phyloP scores from a whole-genome alignment of 768 basidiomycete genomes.

The Pleurotus giganteus region DNA sequence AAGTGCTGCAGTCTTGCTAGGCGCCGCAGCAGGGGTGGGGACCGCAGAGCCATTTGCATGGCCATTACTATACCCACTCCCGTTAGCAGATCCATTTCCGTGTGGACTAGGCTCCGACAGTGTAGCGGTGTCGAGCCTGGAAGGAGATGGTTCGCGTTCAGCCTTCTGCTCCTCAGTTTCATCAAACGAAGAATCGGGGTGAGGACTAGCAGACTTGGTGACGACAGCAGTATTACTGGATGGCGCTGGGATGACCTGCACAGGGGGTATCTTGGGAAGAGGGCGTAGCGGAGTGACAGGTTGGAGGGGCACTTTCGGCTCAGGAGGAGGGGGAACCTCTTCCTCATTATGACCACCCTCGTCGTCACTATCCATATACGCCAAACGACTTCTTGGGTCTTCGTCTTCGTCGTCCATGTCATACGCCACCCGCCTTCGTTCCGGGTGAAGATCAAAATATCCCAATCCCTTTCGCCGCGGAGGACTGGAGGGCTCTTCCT shows the following conservation, averaged over 20 bases:
- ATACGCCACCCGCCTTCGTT: slow-evolving; percentile 45
- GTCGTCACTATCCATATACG: slow-evolving; percentile 23
- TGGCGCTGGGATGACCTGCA: slow-evolving; percentile 1
- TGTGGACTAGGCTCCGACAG: background rate
- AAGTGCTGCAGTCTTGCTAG: slow-evolving; percentile 70
- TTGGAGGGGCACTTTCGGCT: background rate
- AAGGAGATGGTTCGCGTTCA: background rate
- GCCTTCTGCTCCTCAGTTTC: background rate
- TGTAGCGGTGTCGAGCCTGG: background rate
- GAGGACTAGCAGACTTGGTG: slow-evolving; percentile 12
- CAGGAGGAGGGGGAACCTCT: background rate
- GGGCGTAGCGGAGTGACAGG: slow-evolving; percentile 12
- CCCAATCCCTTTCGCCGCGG: slow-evolving; percentile 48
- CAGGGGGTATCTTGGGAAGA: slow-evolving; percentile 2
- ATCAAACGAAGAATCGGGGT: background rate
- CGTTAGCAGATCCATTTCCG: background rate
- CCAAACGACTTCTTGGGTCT: slow-evolving; percentile 35
- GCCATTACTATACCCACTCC: slow-evolving; percentile 15
- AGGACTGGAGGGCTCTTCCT: slow-evolving; percentile 16
- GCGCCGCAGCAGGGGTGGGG: slow-evolving; percentile 22
- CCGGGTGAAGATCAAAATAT: slow-evolving; percentile 81
- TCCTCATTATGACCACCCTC: slow-evolving; percentile 32
- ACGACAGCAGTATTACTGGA: slow-evolving; percentile 18
- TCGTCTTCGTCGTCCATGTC: slow-evolving; percentile 27
- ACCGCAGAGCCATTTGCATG: slow-evolving; percentile 13